Evolutionary conservation across 257 asterid species (phyloP).

Genomic region (Solanum etuberosum): DNA sequence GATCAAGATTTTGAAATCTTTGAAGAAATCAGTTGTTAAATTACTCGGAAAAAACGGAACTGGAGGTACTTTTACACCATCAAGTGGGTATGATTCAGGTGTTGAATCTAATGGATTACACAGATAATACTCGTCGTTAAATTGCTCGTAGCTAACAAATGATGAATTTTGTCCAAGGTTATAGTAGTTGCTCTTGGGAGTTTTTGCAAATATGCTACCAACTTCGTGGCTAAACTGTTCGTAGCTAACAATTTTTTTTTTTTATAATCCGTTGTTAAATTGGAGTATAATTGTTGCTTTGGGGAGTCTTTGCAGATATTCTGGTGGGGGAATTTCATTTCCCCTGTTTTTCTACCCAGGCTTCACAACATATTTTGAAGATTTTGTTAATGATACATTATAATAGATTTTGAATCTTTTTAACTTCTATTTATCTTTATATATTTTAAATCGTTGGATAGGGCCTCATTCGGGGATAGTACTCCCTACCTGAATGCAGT

Average conservation of each 20-base stretch:
- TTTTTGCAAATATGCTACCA: neutral
- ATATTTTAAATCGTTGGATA: too few relatives aligned
- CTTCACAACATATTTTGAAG: too few relatives aligned
- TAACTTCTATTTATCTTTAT: too few relatives aligned
- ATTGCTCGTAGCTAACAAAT: neutral
- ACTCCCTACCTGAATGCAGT: too few relatives aligned
- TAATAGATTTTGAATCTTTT: too few relatives aligned
- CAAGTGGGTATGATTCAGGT: neutral
- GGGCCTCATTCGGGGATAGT: too few relatives aligned
- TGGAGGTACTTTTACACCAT: neutral
- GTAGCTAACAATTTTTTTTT: neutral
- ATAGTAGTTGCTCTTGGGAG: neutral
- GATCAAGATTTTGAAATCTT: neutral
- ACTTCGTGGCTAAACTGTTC: neutral
- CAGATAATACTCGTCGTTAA: neutral
- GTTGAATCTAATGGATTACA: neutral
- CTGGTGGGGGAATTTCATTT: too few relatives aligned
- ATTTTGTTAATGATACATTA: too few relatives aligned
- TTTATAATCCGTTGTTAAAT: neutral
- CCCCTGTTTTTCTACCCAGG: too few relatives aligned
- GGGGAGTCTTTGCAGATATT: neutral
- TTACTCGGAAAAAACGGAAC: neutral
- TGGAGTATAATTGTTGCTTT: neutral
- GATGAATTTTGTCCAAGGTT: too few relatives aligned
- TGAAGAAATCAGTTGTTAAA: neutral